Base-by-base conservation (phyloP, 2,329 filamentous ascomycete species). In the Hirsutella minnesotensis region DNA sequence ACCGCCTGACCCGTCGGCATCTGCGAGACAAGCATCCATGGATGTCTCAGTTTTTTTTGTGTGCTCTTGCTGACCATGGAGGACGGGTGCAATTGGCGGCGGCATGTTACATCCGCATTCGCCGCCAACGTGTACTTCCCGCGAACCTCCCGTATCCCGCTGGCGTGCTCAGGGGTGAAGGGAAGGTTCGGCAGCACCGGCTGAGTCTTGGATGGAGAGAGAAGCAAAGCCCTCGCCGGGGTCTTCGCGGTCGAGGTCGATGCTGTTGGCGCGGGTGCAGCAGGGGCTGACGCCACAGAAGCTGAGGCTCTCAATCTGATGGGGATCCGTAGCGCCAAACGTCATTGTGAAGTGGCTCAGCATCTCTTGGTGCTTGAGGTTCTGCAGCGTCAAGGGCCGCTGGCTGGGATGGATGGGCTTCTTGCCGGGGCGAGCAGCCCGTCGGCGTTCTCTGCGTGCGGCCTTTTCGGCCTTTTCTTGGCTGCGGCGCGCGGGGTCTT, bases 291-390 rank as follows among this genome's bases (percentile, higher is more conserved):
- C 54, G 41, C 61, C 63, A 15, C 53, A 45, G 44, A 61, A 62
- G 48, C 55, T 60, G 21, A 56, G 47, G 5, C 50, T 51, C 43
- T 62, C 56, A 18, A 64, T 49, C 48, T 63, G 61, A 29, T 31
- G 53, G 40, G 37, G 56, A 49, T 50, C 58, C 49, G 54, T 57
- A 27, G 63, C 56, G 33, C 69, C 69, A 48, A 72, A 72, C 10
- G 61, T 65, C 53, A 68, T 64, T 44, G 59, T 65, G 57, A 69
- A 72, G 44, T 63, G 55, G 45, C 60, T 60, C 31, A 73, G 59
- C 54, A 68, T 60, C 56, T 70, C 64, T 51, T 70, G 68, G 51
- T 72, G 65, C 43, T 60, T 58, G 16, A 70, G 57, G 53, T 71
- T 70, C 41, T 65, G 59, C 44, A 62, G 58, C 9, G 65, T 69